A percentile compares a stretch with the other conserved stretches of the same genome.
Conservation (phyloP, 805 yeast genomes). For the Wickerhamiella spandovensis region DNA sequence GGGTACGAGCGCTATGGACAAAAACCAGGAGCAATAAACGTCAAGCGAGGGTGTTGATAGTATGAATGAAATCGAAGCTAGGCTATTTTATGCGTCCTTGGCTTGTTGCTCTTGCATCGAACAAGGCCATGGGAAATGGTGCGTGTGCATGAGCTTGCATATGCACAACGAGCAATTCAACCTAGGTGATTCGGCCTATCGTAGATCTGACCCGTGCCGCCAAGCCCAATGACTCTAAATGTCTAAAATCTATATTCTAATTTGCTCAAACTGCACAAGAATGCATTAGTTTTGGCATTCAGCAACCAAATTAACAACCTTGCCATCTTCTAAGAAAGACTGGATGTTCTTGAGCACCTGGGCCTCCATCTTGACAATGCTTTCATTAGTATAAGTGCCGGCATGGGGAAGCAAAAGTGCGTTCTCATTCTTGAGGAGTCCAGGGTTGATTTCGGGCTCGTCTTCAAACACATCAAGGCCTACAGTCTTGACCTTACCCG, state of each 20-base stretch:
- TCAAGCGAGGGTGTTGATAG: too few species aligned
- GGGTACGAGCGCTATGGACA: too few species aligned
- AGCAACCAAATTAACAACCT: slow-evolving; percentile 66
- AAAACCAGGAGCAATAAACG: too few species aligned
- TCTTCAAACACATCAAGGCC: slow-evolving; percentile 50
- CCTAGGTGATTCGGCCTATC: background rate
- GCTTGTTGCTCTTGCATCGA: too few species aligned
- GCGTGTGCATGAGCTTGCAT: background rate
- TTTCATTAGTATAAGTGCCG: slow-evolving; percentile 30
- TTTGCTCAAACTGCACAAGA: too few species aligned
- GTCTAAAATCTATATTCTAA: too few species aligned
- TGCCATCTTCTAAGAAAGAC: slow-evolving; percentile 47
- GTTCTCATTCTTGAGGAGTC: slow-evolving; percentile 32
- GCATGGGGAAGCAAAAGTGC: slow-evolving; percentile 45
- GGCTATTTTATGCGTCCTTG: too few species aligned
- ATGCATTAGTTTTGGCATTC: slow-evolving; percentile 33
- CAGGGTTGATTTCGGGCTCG: slow-evolving; percentile 42
- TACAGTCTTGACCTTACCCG: slow-evolving; percentile 38
- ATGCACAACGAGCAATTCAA: background rate
- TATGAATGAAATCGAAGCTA: too few species aligned
- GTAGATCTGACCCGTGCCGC: background rate
- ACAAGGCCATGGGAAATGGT: background rate
- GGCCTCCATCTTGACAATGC: slow-evolving; percentile 64
- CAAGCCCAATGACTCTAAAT: too few species aligned
- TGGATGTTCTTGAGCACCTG: slow-evolving; percentile 57